These are phyloP conservation scores for Mycosphaerella sp. DNA, from an alignment of 2,329 filamentous ascomycete species.

Conservation along the genomic window DNA sequence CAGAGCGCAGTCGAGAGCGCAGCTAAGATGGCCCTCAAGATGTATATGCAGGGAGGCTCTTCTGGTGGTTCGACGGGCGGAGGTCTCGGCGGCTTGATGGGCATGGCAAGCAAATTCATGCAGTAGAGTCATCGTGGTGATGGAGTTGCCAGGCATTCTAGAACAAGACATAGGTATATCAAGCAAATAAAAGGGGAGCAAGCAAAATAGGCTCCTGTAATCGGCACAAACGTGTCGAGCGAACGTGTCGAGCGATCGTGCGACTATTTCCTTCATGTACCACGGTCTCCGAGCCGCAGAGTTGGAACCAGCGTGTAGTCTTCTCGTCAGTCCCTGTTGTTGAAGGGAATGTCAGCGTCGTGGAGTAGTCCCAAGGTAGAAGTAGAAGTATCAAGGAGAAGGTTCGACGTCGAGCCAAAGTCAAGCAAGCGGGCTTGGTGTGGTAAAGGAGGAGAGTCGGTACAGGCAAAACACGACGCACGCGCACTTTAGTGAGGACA, in stretches of 20 bases:
- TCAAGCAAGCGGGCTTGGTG: no score
- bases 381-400: no score
- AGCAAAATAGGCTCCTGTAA: not conserved
- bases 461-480: slow-evolving; percentile 1
- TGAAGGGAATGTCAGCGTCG: no score
- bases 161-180: not conserved
- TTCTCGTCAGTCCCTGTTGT: no score
- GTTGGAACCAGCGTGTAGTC: no score
- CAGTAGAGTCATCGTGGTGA: slow-evolving; percentile 7
- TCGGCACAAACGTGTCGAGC: not conserved
- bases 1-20: slow-evolving; percentile 72
- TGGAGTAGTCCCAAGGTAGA: no score
- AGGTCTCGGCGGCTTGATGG: slow-evolving; percentile 45
- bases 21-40: slow-evolving; percentile 80
- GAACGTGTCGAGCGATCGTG: not conserved
- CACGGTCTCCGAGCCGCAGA: no score
- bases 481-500: not conserved
- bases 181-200: not conserved
- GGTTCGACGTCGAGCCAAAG: no score
- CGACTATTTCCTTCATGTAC: not conserved
- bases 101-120: slow-evolving; percentile 57
- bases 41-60: slow-evolving; percentile 69
- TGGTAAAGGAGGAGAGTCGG: slow-evolving; percentile 4
- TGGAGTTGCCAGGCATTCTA: not conserved
- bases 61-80: slow-evolving; percentile 42